Conservation (phyloP, 108 stramenopile genomes). For the Tribonema minus region DNA sequence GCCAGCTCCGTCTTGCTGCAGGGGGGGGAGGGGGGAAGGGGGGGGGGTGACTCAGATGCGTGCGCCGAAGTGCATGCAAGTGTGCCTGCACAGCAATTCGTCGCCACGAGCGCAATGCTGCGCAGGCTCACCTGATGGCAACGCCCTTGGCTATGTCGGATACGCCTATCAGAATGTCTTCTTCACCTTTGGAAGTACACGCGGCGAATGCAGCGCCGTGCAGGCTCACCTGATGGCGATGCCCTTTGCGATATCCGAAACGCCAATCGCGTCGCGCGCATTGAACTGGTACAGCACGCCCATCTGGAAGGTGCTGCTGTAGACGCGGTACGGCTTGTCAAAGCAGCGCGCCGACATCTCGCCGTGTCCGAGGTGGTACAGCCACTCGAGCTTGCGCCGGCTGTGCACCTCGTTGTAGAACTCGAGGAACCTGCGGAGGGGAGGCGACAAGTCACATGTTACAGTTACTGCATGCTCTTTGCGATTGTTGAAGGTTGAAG, state of each 20-base stretch:
- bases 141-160: not conserved
- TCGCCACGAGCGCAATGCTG: not conserved
- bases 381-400: slow-evolving; percentile 26
- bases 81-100: no score
- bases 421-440: slow-evolving; percentile 27
- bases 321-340: slow-evolving; percentile 15
- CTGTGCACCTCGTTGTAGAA: slow-evolving; percentile 31
- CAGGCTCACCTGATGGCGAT: not conserved
- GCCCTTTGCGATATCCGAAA: not conserved
- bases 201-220: not conserved
- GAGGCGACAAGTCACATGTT: no score
- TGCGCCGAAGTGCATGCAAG: no score
- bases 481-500: not conserved
- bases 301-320: slow-evolving; percentile 37
- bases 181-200: no score
- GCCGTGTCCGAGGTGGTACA: slow-evolving; percentile 39
- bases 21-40: no score
- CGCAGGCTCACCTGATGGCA: not conserved
- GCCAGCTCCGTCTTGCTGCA: slow-evolving; percentile 11
- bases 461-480: no score
- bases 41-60: no score
- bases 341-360: slow-evolving; percentile 35
- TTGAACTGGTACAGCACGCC: slow-evolving; percentile 21
- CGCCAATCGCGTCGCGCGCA: no score
- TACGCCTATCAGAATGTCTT: no score